These are phyloP conservation scores for Phytopythium delawarense DNA, from an alignment of 352 stramenopile genomes.

Conservation along the genomic window DNA sequence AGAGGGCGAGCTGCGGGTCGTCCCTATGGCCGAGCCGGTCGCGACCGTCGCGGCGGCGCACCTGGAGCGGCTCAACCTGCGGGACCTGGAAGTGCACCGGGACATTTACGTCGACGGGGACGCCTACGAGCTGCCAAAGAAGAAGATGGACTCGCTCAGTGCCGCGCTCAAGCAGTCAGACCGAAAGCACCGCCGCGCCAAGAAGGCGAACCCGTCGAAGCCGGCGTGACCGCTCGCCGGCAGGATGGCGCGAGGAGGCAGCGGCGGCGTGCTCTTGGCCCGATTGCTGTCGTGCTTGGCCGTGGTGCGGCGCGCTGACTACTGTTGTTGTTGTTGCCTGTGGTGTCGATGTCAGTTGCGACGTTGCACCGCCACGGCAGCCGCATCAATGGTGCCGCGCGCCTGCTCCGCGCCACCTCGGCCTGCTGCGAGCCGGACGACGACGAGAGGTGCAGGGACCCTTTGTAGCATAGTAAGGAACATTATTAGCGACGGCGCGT, in stretches of 20 bases:
- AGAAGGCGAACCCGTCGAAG: slow-evolving; percentile 9
- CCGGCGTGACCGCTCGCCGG: neutral
- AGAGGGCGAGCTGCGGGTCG: neutral
- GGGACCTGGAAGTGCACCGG: slow-evolving; percentile 26
- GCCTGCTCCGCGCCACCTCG: neutral
- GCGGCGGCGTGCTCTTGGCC: neutral
- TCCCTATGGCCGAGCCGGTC: slow-evolving; percentile 13
- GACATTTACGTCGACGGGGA: slow-evolving; percentile 35
- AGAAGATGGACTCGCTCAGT: slow-evolving; percentile 36
- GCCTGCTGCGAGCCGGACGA: neutral
- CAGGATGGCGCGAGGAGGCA: neutral
- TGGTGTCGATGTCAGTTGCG: slow-evolving; percentile 5
- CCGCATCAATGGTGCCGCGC: neutral
- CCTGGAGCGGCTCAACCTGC: slow-evolving; percentile 25
- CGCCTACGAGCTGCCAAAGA: slow-evolving; percentile 24
- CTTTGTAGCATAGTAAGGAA: slow-evolving; percentile 8
- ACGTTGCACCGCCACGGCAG: neutral
- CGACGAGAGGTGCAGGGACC: neutral
- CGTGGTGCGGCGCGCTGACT: neutral
- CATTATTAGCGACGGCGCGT: slow-evolving; percentile 1
- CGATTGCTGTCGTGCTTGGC: neutral
- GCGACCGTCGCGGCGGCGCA: slow-evolving; percentile 9
- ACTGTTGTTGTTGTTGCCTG: slow-evolving; percentile 5
- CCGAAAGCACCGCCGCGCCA: slow-evolving; percentile 33
- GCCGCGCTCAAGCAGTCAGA: slow-evolving; percentile 39